Evolutionary conservation across 2,329 filamentous ascomycete genomes (phyloP), one percentile per base, ranked within the genome.

Genomic region (Fusarium subglutinans): DNA sequence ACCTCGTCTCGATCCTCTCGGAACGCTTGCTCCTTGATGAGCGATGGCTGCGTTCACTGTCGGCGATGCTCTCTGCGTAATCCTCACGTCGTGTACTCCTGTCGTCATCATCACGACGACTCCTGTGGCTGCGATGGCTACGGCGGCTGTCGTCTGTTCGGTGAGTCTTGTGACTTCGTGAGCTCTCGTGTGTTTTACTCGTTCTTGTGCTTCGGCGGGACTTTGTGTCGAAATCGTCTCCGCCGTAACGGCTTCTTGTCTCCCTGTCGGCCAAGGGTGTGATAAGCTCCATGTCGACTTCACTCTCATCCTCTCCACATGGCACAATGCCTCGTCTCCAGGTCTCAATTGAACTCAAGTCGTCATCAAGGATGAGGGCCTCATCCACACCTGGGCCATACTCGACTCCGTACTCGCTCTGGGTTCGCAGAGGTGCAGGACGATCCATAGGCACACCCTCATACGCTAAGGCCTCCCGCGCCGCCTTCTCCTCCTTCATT

Each of bases 241-340:
- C 82, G 28, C 64, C 80, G 45, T 80, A 74, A 26, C 76, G 78
- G 17, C 79, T 76, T 26, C 81, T 80, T n/a, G 85, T 83, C 20
- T 85, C 86, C 14, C 84, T 84, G 64, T 88, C 84, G 10, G 89
- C 89, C 77, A 85, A 82, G 5, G 88, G 88, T 54, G 87, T 90
- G 76, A 90, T 90, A 67, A 90, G 84, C 79, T 90, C 89, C 30
- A 87, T 76, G 54, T 90, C 88, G 17, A 84, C 88, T 18, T 84
- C 87, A 41, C 78, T 84, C 66, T 85, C 86, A 44, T 85, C 84
- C 35, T 85, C 86, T 57, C 83, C 85, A 37, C 80, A 83, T 1
- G 86, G 83, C 64, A 83, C 77, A 72, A 90, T 90, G 35, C 89
- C 89, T n/a, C 89, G 82, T 13, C 88, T 84, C 89, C 89, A 91